A percentile compares a stretch with the other conserved stretches of the same genome.
Conservation (phyloP, 2,329 filamentous ascomycete species). For the Stromatinia cepivora region DNA sequence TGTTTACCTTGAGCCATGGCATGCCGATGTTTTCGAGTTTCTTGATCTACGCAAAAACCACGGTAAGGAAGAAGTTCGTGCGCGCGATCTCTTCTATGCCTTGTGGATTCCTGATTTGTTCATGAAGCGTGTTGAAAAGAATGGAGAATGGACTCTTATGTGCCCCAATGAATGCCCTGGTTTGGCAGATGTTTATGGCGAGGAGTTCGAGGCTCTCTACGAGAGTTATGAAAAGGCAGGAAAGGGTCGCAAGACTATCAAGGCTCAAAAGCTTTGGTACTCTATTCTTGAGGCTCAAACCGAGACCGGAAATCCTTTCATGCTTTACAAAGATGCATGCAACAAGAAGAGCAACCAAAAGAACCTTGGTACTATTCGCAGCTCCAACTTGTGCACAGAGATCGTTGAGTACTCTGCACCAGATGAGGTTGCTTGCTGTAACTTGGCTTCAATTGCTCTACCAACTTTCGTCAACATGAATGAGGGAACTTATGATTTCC, state of each 20-base stretch:
- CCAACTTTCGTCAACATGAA: conserved; percentile 88
- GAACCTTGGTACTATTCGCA: conserved; percentile 97
- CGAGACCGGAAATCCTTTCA: conserved; percentile 98
- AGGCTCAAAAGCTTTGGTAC: conserved; percentile 99
- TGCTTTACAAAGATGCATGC: conserved; percentile 98
- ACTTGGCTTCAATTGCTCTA: conserved; percentile 90
- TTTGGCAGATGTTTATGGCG: conserved; percentile 93
- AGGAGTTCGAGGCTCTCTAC: conserved; percentile 94
- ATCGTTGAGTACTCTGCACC: conserved; percentile 97
- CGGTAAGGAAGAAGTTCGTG: conserved; percentile 96
- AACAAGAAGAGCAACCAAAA: conserved; percentile 99
- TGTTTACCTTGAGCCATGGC: conserved; percentile 99
- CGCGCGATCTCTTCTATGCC: conserved; percentile 95
- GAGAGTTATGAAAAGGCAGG: conserved; percentile 88
- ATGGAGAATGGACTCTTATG: conserved; percentile 96
- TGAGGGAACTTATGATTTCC: conserved; percentile 86
- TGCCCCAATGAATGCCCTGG: conserved; percentile 96
- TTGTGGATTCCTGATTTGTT: conserved; percentile 99
- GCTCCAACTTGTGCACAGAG: conserved; percentile 98
- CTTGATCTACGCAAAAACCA: conserved; percentile 98
- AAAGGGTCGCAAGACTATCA: conserved; percentile 84
- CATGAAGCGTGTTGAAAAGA: conserved; percentile 99
- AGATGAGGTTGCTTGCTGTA: conserved; percentile 98
- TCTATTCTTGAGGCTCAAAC: conserved; percentile 97
- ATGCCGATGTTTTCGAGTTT: conserved; percentile 96